Base-by-base conservation (phyloP, 192 early-diverging fungal species). In the Umbelopsis sp. region DNA sequence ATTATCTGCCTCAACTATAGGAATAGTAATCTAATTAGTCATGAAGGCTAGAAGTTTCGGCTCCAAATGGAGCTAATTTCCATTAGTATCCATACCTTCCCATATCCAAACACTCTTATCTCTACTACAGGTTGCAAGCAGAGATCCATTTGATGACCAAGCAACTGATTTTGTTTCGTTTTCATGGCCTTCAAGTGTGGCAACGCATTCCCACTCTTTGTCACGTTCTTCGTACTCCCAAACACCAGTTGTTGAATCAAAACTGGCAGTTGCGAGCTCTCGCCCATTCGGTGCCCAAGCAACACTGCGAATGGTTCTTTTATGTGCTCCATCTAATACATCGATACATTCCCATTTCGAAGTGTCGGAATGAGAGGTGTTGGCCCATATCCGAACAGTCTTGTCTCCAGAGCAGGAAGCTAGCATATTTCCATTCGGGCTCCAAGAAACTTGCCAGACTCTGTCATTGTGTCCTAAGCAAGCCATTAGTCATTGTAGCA, bases 61-160 rank as follows among this genome's bases (percentile, higher is more conserved):
- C 4, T 34, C 36, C 12, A 65, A 34, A 0, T 36, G 53, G 52
- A 1, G 24, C 26, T 21, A 2, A 21, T 66, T 21, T 38, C 31
- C 22, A 43, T 25, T 38, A 54, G 65, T 16, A 43, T 32, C 7
- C 17, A 25, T 70, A 85, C 87, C 88, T 75, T 99, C 97, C 97
- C 97, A 99, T 71, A 99, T 95, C 97, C 97, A 99, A 34, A 99
- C 95, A 81, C 92, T 95, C 79, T 97, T 98, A 82, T 99, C 97
- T 34, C 97, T 83, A 29, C 92, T 91, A 74, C 97, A 98, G 5
- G 97, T 99, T 12, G 97, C 94, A 44, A 99, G 77, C 25, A 99
- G 83, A 4, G 89, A 79, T 12, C 94, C 96, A 1, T 88, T 85
- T 26, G 87, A 78, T 12, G 91, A 91, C 96, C 95, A 99, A 12